Percentiles rank a stretch among this genome's conserved stretches.
These are phyloP conservation scores for Aureococcus anophagefferens DNA, from an alignment of 108 stramenopile genomes.

Conservation along the genomic window DNA sequence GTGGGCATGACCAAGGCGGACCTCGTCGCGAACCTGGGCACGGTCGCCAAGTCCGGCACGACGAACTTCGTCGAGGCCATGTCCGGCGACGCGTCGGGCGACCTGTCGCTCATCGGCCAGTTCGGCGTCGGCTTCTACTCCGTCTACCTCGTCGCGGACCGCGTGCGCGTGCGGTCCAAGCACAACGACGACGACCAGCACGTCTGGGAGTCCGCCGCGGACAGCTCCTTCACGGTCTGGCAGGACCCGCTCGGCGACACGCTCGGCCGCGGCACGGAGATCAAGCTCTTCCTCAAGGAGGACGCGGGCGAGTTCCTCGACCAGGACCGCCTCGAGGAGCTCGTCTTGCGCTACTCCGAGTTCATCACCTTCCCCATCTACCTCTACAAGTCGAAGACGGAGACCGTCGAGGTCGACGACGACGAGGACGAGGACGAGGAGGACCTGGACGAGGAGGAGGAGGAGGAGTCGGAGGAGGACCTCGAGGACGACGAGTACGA, in stretches of 20 bases:
- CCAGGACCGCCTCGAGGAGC: conserved; percentile 57
- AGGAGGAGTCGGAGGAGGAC: conserved; percentile 44
- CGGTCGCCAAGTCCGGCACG: conserved; percentile 97
- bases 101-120: conserved; percentile 89
- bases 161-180: conserved; percentile 87
- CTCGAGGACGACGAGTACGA: conserved; percentile 48
- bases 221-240: conserved; percentile 72
- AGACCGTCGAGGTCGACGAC: conserved; percentile 64
- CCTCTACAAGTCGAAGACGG: conserved; percentile 60
- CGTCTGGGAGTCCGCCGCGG: conserved; percentile 89
- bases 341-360: conserved; percentile 92
- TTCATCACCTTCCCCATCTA: conserved; percentile 98
- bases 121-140: conserved; percentile 99
- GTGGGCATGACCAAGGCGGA: conserved; percentile 96
- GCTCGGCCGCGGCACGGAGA: conserved; percentile 94
- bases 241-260: conserved; percentile 91
- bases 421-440: conserved; percentile 63
- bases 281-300: conserved; percentile 97
- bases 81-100: conserved; percentile 12
- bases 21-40: conserved; percentile 90
- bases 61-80: conserved; percentile 95
- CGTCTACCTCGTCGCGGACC: conserved; percentile 82
- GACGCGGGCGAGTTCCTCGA: conserved; percentile 66
- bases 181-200: conserved; percentile 81
- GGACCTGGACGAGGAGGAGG: conserved; percentile 39